Evolutionary conservation across 23 red algal genomes (phyloP).

Genomic region (Pyropia haitanensis): DNA sequence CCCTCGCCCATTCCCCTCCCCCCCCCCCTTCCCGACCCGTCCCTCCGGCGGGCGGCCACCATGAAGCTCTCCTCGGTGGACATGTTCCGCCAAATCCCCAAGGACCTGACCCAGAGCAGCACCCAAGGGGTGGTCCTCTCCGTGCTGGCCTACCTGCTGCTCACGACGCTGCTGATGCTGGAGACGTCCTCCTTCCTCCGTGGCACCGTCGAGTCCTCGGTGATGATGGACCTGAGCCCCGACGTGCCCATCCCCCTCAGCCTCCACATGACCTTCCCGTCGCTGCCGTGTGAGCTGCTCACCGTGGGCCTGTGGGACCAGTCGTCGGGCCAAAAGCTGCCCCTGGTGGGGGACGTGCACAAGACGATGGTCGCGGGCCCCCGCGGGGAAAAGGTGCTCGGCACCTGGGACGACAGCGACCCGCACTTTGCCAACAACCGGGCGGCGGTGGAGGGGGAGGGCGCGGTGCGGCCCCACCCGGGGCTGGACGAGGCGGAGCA

Average conservation of each 20-base stretch:
- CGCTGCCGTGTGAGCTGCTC: slow-evolving; percentile 62
- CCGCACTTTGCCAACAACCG: slow-evolving; percentile 6
- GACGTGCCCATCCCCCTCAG: slow-evolving; percentile 44
- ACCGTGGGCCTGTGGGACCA: slow-evolving; percentile 63
- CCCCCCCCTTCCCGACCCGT: too few species aligned
- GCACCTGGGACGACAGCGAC: slow-evolving; percentile 55
- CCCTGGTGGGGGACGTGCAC: slow-evolving; percentile 37
- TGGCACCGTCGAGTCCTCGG: slow-evolving; percentile 51
- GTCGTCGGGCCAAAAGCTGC: slow-evolving; percentile 38
- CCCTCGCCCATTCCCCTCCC: too few species aligned
- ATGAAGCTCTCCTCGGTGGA: slow-evolving; percentile 63
- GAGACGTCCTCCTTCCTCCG: slow-evolving; percentile 56
- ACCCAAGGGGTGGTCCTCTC: slow-evolving; percentile 44
- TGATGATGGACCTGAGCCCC: slow-evolving; percentile 67
- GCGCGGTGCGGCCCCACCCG: slow-evolving; percentile 18
- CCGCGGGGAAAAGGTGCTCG: slow-evolving; percentile 41
- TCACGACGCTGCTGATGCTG: slow-evolving; percentile 46
- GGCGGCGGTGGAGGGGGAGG: slow-evolving; percentile 28
- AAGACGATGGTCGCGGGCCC: slow-evolving; percentile 61
- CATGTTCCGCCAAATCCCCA: slow-evolving; percentile 68
- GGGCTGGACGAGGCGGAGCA: slow-evolving; percentile 45
- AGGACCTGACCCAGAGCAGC: slow-evolving; percentile 66
- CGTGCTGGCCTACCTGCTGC: slow-evolving; percentile 34
- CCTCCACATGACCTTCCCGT: slow-evolving; percentile 44
- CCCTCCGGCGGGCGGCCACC: too few species aligned